phyloP scores from a whole-genome alignment of 208 protist genomes.

The Histomonas meleagridis region DNA sequence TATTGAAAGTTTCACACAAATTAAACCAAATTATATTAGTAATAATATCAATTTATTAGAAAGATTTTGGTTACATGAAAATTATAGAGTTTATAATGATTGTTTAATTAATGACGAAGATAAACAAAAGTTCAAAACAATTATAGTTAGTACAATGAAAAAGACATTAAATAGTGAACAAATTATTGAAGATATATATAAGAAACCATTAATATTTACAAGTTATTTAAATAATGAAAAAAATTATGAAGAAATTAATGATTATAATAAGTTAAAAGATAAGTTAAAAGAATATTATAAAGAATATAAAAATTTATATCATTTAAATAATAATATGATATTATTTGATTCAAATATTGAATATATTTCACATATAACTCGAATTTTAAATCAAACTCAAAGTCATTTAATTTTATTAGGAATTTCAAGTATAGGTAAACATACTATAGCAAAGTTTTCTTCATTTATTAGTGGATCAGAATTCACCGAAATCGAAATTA shows the following conservation, averaged over 20 bases:
- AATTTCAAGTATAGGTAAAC: slow-evolving; percentile 82
- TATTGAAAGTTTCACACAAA: slow-evolving; percentile 39
- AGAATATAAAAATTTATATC: slow-evolving; percentile 73
- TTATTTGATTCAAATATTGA: slow-evolving; percentile 88
- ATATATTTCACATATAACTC: slow-evolving; percentile 78
- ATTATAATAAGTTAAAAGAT: slow-evolving; percentile 40
- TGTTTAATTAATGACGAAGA: slow-evolving; percentile 76
- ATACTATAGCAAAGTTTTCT: slow-evolving; percentile 75
- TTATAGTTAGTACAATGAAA: slow-evolving; percentile 47
- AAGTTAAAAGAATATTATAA: slow-evolving; percentile 64
- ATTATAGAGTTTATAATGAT: slow-evolving; percentile 81
- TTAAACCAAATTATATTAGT: background rate
- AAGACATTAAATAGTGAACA: slow-evolving; percentile 36
- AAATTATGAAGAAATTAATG: slow-evolving; percentile 48
- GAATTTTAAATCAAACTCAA: slow-evolving; percentile 80
- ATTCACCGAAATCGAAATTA: slow-evolving; percentile 1
- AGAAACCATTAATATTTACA: slow-evolving; percentile 12
- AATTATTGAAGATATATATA: background rate
- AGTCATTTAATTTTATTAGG: slow-evolving; percentile 82
- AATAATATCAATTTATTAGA: slow-evolving; percentile 52
- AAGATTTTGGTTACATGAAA: slow-evolving; percentile 82
- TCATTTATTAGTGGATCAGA: slow-evolving; percentile 65
- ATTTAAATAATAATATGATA: slow-evolving; percentile 73
- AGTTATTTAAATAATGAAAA: slow-evolving; percentile 40
- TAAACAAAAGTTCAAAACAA: slow-evolving; percentile 63